Conservation (phyloP, 2,329 filamentous ascomycete species). For the Fusarium heterosporum region DNA sequence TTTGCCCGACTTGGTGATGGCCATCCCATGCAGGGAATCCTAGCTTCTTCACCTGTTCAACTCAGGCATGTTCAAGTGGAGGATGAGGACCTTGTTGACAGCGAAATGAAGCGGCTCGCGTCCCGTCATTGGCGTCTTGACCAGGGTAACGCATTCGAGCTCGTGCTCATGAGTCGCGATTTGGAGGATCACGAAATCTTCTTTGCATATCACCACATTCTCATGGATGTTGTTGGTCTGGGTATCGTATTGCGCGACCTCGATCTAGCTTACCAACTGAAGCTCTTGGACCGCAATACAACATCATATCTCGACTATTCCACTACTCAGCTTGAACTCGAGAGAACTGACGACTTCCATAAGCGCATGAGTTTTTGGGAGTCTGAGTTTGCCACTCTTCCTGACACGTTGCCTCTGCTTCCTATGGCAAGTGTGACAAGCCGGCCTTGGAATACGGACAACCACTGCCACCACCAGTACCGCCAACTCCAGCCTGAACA, state of each 20-base stretch:
- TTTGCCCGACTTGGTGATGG: neutral
- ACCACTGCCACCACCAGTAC: neutral
- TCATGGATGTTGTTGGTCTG: neutral
- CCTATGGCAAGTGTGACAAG: neutral
- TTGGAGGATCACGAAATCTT: neutral
- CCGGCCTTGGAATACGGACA: neutral
- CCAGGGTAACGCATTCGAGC: neutral
- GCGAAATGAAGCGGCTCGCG: neutral
- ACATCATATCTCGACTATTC: slow-evolving; percentile 1
- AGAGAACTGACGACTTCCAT: neutral
- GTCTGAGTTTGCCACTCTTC: neutral
- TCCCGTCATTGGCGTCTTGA: neutral
- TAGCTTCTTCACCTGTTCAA: neutral
- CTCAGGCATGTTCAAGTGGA: neutral
- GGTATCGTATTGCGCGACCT: neutral
- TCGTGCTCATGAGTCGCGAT: neutral
- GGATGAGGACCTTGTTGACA: neutral
- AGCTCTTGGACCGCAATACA: neutral
- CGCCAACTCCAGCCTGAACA: neutral
- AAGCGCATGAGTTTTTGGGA: neutral
- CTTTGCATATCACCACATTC: neutral
- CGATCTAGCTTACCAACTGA: neutral
- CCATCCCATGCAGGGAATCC: neutral
- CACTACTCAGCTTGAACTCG: neutral
- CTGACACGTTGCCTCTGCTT: neutral